These are phyloP conservation scores for Heimioporus punctisporus DNA, from an alignment of 1,284 basidiomycete genomes.

Conservation along the genomic window DNA sequence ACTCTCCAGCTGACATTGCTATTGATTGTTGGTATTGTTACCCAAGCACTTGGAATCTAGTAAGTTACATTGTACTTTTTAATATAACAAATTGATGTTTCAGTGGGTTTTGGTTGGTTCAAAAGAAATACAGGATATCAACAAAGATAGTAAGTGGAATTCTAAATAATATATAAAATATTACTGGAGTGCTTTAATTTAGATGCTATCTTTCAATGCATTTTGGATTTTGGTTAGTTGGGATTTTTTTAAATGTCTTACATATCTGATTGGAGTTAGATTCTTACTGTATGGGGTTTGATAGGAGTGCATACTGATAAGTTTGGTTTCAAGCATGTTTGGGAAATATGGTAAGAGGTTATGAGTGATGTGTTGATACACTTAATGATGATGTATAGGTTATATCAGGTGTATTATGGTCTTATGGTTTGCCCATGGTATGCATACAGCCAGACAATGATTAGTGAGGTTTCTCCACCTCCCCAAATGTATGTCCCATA, in stretches of 20 bases:
- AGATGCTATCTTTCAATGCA: slow-evolving; percentile 77
- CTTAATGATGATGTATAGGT: slow-evolving; percentile 36
- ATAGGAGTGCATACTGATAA: slow-evolving; percentile 74
- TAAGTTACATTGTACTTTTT: slow-evolving; percentile 33
- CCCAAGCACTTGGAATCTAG: slow-evolving; percentile 80
- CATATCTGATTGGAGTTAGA: slow-evolving; percentile 33
- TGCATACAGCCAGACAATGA: slow-evolving; percentile 85
- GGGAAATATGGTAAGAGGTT: slow-evolving; percentile 70
- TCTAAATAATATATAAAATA: not conserved
- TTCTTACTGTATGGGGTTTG: slow-evolving; percentile 77
- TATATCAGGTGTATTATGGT: slow-evolving; percentile 76
- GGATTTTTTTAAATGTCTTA: not conserved
- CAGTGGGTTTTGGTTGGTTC: slow-evolving; percentile 78
- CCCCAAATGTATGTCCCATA: slow-evolving; percentile 58
- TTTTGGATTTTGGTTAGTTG: slow-evolving; percentile 67
- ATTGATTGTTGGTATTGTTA: slow-evolving; percentile 75
- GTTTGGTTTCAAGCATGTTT: slow-evolving; percentile 82
- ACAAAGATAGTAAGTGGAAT: slow-evolving; percentile 62
- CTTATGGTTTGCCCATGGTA: slow-evolving; percentile 86
- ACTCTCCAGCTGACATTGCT: slow-evolving; percentile 70
- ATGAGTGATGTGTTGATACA: not conserved
- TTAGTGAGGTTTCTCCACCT: slow-evolving; percentile 79
- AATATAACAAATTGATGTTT: not conserved
- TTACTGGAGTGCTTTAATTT: not conserved
- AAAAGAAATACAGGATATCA: slow-evolving; percentile 69